Conservation (phyloP, 768 basidiomycete species). For the Pseudohyphozyma bogoriensis region DNA sequence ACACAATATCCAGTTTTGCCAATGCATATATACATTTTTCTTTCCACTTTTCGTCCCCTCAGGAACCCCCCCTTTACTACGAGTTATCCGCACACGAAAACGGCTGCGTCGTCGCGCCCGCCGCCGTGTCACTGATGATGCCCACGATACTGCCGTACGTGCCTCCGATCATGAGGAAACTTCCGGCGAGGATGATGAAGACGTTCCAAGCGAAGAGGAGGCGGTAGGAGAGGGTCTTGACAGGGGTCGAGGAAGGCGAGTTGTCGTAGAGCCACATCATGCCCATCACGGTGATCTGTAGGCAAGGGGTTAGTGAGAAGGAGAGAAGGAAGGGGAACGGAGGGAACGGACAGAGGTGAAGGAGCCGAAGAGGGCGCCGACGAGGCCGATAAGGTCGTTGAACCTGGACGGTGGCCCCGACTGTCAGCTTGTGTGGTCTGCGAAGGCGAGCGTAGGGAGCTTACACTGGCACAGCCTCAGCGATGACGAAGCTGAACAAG, state of each 20-base stretch:
- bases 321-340: too few species aligned
- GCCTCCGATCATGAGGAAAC: slow-evolving; percentile 29
- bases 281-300: slow-evolving; percentile 3
- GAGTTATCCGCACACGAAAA: slow-evolving; percentile 29
- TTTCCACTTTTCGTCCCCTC: too few species aligned
- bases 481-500: slow-evolving; percentile 30
- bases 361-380: slow-evolving; percentile 30
- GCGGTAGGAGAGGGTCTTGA: neutral
- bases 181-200: slow-evolving; percentile 25
- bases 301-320: too few species aligned
- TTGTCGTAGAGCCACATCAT: slow-evolving; percentile 27
- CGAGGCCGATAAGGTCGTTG: slow-evolving; percentile 21
- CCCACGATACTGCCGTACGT: slow-evolving; percentile 13
- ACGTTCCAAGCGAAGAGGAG: slow-evolving; percentile 14
- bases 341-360: too few species aligned
- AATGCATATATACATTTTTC: too few species aligned
- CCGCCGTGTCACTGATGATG: slow-evolving; percentile 9
- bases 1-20: too few species aligned
- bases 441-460: neutral
- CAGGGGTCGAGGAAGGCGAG: slow-evolving; percentile 1
- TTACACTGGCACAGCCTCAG: slow-evolving; percentile 30
- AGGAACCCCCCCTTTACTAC: too few species aligned
- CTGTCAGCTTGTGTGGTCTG: too few species aligned
- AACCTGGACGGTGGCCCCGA: too few species aligned
- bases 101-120: slow-evolving; percentile 2